A percentile compares a stretch with the other conserved stretches of the same genome.
phyloP scores from a whole-genome alignment of 495 filamentous ascomycete genomes.

The Friedmanniomyces simplex region DNA sequence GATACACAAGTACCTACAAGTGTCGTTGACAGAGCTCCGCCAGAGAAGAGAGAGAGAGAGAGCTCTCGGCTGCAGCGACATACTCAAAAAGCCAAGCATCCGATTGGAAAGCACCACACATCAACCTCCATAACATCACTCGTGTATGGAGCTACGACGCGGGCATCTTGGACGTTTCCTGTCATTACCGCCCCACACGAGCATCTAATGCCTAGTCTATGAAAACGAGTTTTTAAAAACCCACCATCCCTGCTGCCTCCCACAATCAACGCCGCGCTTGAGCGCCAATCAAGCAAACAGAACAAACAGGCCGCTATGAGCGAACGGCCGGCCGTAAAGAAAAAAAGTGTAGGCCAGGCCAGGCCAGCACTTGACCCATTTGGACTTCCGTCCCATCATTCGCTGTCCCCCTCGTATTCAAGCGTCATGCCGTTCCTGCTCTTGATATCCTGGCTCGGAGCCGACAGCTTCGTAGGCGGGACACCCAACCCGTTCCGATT shows the following conservation, averaged over 20 bases:
- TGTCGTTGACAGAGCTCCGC: too few relatives aligned
- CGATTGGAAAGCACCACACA: too few relatives aligned
- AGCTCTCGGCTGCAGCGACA: too few relatives aligned
- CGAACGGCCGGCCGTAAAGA: background rate
- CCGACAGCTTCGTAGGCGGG: constrained; percentile 24
- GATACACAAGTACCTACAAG: too few relatives aligned
- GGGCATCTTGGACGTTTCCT: too few relatives aligned
- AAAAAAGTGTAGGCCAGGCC: too few relatives aligned
- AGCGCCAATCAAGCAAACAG: background rate
- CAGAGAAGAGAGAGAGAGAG: too few relatives aligned
- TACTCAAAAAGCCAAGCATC: too few relatives aligned
- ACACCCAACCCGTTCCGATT: constrained; percentile 52
- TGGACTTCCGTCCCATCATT: constrained; percentile 2
- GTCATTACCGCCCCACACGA: too few relatives aligned
- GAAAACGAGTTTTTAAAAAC: background rate
- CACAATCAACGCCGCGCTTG: constrained; percentile 3
- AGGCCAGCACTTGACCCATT: background rate
- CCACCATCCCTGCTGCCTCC: background rate
- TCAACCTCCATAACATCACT: too few relatives aligned
- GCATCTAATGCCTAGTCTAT: background rate
- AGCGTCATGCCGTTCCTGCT: constrained; percentile 13
- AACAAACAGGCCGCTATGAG: background rate
- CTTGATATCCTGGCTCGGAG: constrained; percentile 15
- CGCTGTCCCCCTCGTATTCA: constrained; percentile 10
- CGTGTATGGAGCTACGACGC: too few relatives aligned